Base-by-base conservation (phyloP, 306 rosid species). In the Prosopis cineraria region DNA sequence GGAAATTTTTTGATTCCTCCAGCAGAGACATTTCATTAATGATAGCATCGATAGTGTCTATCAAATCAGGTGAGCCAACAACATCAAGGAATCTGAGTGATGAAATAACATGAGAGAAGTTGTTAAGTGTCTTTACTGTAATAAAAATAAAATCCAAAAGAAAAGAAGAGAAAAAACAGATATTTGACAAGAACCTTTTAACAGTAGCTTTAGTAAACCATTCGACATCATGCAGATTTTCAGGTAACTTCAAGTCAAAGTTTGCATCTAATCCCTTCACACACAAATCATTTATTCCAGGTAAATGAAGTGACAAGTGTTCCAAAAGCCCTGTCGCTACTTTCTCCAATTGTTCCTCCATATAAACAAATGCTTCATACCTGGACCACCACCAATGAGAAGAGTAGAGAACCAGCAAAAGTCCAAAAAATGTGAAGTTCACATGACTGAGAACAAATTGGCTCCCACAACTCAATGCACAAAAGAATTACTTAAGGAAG, bases 191-290 rank as follows among this genome's bases (percentile, higher is more conserved):
- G 76, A 87, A 95, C 98, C 98, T 92, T 83, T 56, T 89, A 44
- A 95, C 70, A 76, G 92, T 89, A 65, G 88, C 82, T 89, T 89
- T 95, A 67, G 97, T 87, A 85, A 95, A 92, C 98, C 98, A 95
- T 62, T 89, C 84, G 75, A 84, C 85, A 79, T 83, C 85, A 56
- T 45, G 85, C 83, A 83, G 78, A 73, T 81, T 81, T 84, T 81
- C 89, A 3, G 90, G 95, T 31, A 81, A 85, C 74, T 80, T 72
- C 62, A 95, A 91, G 70, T 84, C 92, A 71, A 84, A 82, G 75
- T 81, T 79, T 48, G 91, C 83, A 86, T 87, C 86, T 74, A 79
- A 81, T 72, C 93, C 97, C 71, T 84, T 85, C 24, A 86, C 83
- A 70, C 77, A 68, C 52, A 91, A 72, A 78, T 87, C 89, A 70